Evolutionary conservation across 768 basidiomycete genomes (phyloP), one percentile per base, ranked within the genome.

Genomic region (Boletus sp.): DNA sequence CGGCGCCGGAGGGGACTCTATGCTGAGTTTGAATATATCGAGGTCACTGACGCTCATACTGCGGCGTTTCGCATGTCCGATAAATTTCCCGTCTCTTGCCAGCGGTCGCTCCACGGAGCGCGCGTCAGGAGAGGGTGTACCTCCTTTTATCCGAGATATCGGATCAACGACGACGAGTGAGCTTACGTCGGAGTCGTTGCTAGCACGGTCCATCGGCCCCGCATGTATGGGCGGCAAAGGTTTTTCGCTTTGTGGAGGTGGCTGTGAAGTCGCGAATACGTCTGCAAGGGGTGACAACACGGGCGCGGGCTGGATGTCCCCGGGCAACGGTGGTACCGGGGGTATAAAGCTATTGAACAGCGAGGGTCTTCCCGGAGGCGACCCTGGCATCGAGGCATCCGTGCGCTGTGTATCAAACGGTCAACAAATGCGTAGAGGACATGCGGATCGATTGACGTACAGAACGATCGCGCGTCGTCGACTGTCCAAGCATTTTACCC

Each of bases 401-500:
- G 83, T 83, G 75, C 83, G 84, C 85, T 86, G 55, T 86, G 56
- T 41, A 59, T 47, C 28, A 53, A 41, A 32, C 42, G n/a, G 42
- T 70, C 62, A 62, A 62, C 45, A 59, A 37, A 50, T 52, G 47
- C 54, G 47, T 59, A 54, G 29, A 47, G 39, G 54, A 52, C 29
- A 56, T 2, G 35, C 18, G 8, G 24, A 59, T 24, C 7, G 10
- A 37, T 44, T 49, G 60, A 71, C 80, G 69, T 72, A 90, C 89
- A 52, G 84, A 85, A 72, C 87, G 83, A 69, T 90, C 88, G 48
- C 88, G 79, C 32, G 83, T 78, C 33, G 80, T 80, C 47, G 75
- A 78, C 63, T 86, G 81, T 4, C 89, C 89, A 39, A 87, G 73
- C 85, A 93, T 87, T 72, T 86, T 91, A 3, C 89, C 89, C 60